Evolutionary conservation across 1,284 basidiomycete genomes (phyloP).

Genomic region (Papiliotrema terrestris): DNA sequence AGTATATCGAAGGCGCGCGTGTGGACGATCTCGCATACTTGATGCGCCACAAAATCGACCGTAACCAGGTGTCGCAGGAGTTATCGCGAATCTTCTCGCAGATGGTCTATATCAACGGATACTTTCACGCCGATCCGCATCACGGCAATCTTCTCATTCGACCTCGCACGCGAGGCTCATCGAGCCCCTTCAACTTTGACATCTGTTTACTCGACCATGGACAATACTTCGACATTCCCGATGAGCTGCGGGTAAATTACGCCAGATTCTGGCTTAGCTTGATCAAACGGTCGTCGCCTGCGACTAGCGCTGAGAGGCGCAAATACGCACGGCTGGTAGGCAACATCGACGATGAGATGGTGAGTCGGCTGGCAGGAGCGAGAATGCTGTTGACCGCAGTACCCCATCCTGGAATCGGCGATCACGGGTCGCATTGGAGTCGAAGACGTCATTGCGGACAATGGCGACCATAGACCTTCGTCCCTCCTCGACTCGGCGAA

Average conservation of each 20-base stretch:
- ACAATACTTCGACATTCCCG: slow-evolving; percentile 79
- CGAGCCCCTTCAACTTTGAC: slow-evolving; percentile 89
- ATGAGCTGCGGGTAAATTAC: slow-evolving; percentile 62
- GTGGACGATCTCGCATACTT: slow-evolving; percentile 88
- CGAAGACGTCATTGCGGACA: slow-evolving; percentile 23
- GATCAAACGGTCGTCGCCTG: slow-evolving; percentile 65
- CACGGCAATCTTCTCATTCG: slow-evolving; percentile 87
- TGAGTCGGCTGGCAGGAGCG: slow-evolving; percentile 46
- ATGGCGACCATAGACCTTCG: slow-evolving; percentile 53
- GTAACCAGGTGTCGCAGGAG: slow-evolving; percentile 89
- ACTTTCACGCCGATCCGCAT: slow-evolving; percentile 50
- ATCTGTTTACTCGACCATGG: slow-evolving; percentile 87
- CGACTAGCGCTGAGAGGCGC: slow-evolving; percentile 63
- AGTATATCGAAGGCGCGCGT: slow-evolving; percentile 78
- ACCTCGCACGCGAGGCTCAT: slow-evolving; percentile 60
- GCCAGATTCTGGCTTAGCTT: slow-evolving; percentile 76
- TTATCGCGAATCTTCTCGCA: slow-evolving; percentile 75
- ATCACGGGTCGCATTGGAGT: slow-evolving; percentile 61
- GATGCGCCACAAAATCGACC: slow-evolving; percentile 77
- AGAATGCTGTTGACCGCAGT: slow-evolving; percentile 20
- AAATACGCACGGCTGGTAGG: slow-evolving; percentile 85
- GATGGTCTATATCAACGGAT: slow-evolving; percentile 94
- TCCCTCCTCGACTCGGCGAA: slow-evolving; percentile 70
- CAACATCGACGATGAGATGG: slow-evolving; percentile 80
- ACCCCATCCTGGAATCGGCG: slow-evolving; percentile 72